Evolutionary conservation across 2,329 filamentous ascomycete genomes (phyloP).

Genomic region (Domatiomyces globalis): DNA sequence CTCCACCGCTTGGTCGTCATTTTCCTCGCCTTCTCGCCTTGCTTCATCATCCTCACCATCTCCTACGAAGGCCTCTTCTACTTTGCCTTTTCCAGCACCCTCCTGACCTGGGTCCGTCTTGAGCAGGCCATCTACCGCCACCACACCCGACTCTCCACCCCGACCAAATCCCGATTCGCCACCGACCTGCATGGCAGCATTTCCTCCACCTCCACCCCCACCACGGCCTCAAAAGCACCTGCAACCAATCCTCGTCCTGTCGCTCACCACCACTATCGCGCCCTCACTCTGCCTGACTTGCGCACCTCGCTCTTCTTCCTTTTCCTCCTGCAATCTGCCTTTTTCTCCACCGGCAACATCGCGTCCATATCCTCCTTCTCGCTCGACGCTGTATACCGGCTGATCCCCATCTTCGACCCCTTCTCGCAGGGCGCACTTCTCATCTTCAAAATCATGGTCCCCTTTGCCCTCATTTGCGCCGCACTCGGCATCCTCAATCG

Average conservation of each 20-base stretch:
- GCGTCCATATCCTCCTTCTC: constrained; percentile 89
- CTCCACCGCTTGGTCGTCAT: constrained; percentile 77
- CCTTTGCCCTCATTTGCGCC: constrained; percentile 81
- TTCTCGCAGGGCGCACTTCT: constrained; percentile 81
- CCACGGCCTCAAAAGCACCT: constrained; percentile 16
- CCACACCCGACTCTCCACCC: constrained; percentile 19
- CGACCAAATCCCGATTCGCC: constrained; percentile 5
- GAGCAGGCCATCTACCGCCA: constrained; percentile 60
- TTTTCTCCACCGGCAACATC: constrained; percentile 94
- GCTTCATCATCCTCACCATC: constrained; percentile 90
- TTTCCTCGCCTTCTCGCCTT: constrained; percentile 83
- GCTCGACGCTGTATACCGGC: constrained; percentile 71
- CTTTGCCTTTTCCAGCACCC: constrained; percentile 65
- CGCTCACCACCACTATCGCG: constrained; percentile 37
- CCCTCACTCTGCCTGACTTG: constrained; percentile 66
- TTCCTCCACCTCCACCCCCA: constrained; percentile 3
- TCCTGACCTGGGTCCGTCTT: constrained; percentile 82
- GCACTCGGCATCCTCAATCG: constrained; percentile 89
- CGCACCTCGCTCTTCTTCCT: constrained; percentile 91
- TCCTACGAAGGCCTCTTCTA: constrained; percentile 97
- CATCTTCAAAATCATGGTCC: constrained; percentile 78
- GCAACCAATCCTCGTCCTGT: constrained; percentile 17
- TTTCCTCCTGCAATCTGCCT: constrained; percentile 82
- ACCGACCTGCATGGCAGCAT: constrained; percentile 16
- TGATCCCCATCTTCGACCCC: constrained; percentile 85